Percentiles rank a stretch among this genome's conserved stretches.
Conservation (phyloP, 352 stramenopile genomes). For the Globisporangium apiculatum region DNA sequence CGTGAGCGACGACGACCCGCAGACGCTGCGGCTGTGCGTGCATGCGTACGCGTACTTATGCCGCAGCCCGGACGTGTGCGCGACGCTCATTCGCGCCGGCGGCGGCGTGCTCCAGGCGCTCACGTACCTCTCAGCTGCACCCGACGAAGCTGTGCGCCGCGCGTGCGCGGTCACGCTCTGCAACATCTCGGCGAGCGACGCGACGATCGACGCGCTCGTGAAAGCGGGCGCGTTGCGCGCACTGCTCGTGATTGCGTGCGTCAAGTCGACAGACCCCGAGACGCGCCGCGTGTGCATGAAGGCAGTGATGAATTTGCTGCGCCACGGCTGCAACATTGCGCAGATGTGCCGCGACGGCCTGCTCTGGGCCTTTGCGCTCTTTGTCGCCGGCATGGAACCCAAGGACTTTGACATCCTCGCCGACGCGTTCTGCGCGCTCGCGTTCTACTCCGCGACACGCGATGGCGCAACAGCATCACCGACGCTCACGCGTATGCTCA, state of each 20-base stretch:
- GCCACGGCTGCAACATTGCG: slow-evolving; percentile 33
- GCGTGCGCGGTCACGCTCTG: slow-evolving; percentile 86
- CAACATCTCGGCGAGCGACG: slow-evolving; percentile 88
- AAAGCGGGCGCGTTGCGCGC: slow-evolving; percentile 85
- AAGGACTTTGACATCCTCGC: slow-evolving; percentile 57
- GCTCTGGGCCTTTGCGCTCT: slow-evolving; percentile 62
- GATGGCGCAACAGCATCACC: slow-evolving; percentile 33
- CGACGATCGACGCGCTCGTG: slow-evolving; percentile 86
- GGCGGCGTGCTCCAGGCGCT: slow-evolving; percentile 70
- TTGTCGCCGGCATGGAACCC: slow-evolving; percentile 41
- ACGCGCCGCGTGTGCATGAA: slow-evolving; percentile 71
- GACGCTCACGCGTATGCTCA: slow-evolving; percentile 35
- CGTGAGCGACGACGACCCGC: slow-evolving; percentile 36
- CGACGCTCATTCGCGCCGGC: slow-evolving; percentile 26
- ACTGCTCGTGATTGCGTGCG: slow-evolving; percentile 78
- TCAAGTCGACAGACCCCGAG: slow-evolving; percentile 75
- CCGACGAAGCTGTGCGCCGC: slow-evolving; percentile 60
- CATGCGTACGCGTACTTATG: slow-evolving; percentile 61
- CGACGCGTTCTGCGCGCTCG: slow-evolving; percentile 56
- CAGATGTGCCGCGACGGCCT: slow-evolving; percentile 62
- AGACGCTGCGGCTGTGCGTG: slow-evolving; percentile 55
- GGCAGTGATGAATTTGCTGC: slow-evolving; percentile 58
- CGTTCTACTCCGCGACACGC: slow-evolving; percentile 43
- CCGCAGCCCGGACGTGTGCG: slow-evolving; percentile 34
- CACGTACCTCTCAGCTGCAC: slow-evolving; percentile 51